phyloP scores from a whole-genome alignment of 2,329 filamentous ascomycete species.

The Aphanocladium album region DNA sequence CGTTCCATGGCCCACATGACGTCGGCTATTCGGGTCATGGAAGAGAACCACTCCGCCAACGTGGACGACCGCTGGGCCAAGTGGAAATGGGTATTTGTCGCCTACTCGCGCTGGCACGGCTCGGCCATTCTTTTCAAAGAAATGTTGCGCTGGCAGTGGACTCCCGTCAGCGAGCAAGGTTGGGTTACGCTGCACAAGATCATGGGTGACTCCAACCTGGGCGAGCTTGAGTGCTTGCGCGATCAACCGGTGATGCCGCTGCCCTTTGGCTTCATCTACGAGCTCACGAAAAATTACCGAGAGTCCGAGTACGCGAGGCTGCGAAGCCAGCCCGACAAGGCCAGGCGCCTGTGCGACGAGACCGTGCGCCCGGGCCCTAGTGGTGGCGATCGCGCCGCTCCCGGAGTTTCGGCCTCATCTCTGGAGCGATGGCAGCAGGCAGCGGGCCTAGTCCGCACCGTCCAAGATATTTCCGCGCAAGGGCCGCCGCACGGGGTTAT shows the following conservation, averaged over 20 bases:
- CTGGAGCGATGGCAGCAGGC: constrained; percentile 2
- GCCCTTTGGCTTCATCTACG: constrained; percentile 11
- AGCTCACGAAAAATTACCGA: constrained; percentile 8
- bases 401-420: constrained; percentile 13
- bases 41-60: constrained; percentile 10
- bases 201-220: constrained; percentile 9
- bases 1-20: neutral
- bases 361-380: neutral
- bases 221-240: constrained; percentile 5
- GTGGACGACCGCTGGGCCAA: neutral
- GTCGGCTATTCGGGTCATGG: constrained; percentile 3
- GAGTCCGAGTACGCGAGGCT: constrained; percentile 10
- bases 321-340: neutral
- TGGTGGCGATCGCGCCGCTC: neutral
- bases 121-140: constrained; percentile 8
- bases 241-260: constrained; percentile 8
- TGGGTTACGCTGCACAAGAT: constrained; percentile 8
- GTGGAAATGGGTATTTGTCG: constrained; percentile 12
- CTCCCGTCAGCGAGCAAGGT: constrained; percentile 9
- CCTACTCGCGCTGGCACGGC: constrained; percentile 12
- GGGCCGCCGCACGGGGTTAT: neutral
- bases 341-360: constrained; percentile 3
- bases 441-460: neutral
- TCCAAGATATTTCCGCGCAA: neutral
- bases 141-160: constrained; percentile 9